Conservation (phyloP, 192 early-diverging fungal genomes). For the Coemansia sp. region DNA sequence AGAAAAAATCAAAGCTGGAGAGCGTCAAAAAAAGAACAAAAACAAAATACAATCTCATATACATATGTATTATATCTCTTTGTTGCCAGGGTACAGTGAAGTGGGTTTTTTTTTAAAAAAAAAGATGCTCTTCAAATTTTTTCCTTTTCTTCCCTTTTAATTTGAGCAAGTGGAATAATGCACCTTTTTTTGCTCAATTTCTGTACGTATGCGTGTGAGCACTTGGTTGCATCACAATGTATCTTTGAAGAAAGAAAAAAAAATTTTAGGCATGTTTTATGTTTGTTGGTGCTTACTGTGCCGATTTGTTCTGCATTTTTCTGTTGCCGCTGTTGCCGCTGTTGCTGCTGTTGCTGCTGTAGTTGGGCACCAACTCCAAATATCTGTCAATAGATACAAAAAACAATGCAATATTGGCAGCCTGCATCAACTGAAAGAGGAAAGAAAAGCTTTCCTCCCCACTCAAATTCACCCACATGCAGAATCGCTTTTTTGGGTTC, state of each 20-base stretch:
- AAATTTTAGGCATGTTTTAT: conserved; percentile 4
- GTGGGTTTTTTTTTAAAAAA: not conserved
- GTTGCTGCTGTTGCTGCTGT: no score
- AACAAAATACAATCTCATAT: not conserved
- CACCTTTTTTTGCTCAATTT: conserved; percentile 6
- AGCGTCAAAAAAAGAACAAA: not conserved
- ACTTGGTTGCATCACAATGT: not conserved
- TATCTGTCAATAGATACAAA: not conserved
- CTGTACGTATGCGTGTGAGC: conserved; percentile 3
- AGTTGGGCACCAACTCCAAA: not conserved
- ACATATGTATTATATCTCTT: not conserved
- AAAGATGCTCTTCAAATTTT: not conserved
- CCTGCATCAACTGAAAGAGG: not conserved
- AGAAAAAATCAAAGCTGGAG: not conserved
- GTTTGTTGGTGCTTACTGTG: not conserved
- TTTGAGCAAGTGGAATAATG: not conserved
- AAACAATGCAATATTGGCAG: not conserved
- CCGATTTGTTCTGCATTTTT: not conserved
- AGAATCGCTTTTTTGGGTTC: not conserved
- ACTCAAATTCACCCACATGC: not conserved
- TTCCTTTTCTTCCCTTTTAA: not conserved
- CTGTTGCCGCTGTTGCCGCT: not conserved
- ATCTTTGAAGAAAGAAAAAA: not conserved
- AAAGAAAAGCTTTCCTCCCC: not conserved
- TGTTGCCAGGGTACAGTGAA: not conserved